A percentile compares a stretch with the other conserved stretches of the same genome.
Conservation (phyloP, 2,329 filamentous ascomycete genomes). For the Achaetomium macrosporum region DNA sequence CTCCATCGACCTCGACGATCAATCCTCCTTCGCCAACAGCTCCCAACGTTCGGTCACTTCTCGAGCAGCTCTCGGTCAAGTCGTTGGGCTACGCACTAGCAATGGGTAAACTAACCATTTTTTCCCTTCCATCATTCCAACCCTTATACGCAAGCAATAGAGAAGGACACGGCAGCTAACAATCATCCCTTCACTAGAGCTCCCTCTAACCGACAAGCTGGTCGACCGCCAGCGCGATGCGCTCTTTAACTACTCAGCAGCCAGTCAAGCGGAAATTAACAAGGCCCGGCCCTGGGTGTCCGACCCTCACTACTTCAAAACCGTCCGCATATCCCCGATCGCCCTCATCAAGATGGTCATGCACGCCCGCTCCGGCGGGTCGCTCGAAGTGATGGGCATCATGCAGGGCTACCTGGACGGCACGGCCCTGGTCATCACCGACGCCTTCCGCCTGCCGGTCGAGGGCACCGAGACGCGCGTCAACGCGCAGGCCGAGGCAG, state of each 20-base stretch:
- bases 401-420: slow-evolving; percentile 93
- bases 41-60: background rate
- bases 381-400: slow-evolving; percentile 91
- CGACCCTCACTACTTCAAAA: slow-evolving; percentile 84
- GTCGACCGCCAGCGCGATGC: slow-evolving; percentile 84
- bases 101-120: slow-evolving; percentile 12
- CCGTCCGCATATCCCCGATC: slow-evolving; percentile 86
- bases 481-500: slow-evolving; percentile 90
- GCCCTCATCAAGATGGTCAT: slow-evolving; percentile 98
- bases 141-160: no score
- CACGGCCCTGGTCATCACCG: slow-evolving; percentile 84
- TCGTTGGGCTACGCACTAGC: background rate
- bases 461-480: slow-evolving; percentile 98
- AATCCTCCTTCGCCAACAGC: background rate
- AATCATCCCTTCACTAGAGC: slow-evolving; percentile 49
- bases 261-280: slow-evolving; percentile 61
- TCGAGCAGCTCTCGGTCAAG: background rate
- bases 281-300: slow-evolving; percentile 66
- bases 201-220: slow-evolving; percentile 78
- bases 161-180: background rate
- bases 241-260: slow-evolving; percentile 75
- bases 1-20: slow-evolving; percentile 8
- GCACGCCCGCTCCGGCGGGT: slow-evolving; percentile 92
- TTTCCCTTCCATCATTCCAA: no score
- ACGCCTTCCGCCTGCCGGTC: slow-evolving; percentile 88